phyloP scores from a whole-genome alignment of 2,329 filamentous ascomycete species.

The Fusarium illudens region DNA sequence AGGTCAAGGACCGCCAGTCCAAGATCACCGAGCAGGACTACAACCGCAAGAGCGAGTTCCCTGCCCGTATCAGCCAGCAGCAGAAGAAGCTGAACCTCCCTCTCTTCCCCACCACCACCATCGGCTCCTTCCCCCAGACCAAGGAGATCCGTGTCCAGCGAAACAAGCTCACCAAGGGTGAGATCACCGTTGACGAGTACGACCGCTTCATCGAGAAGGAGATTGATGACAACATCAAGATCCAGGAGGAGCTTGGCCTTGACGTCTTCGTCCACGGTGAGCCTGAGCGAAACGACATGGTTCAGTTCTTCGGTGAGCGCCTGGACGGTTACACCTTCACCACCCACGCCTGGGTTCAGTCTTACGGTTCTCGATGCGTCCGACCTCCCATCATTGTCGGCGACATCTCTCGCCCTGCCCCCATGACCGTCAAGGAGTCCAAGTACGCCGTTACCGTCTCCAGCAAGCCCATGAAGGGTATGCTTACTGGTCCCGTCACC shows the following conservation, averaged over 20 bases:
- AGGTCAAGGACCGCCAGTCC: slow-evolving; percentile 95
- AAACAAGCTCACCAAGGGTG: slow-evolving; percentile 98
- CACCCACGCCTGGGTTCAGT: slow-evolving; percentile 98
- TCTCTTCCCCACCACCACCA: slow-evolving; percentile 98
- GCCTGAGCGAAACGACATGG: slow-evolving; percentile 99
- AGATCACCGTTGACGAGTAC: slow-evolving; percentile 91
- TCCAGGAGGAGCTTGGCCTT: slow-evolving; percentile 97
- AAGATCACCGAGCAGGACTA: slow-evolving; percentile 86
- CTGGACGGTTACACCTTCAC: slow-evolving; percentile 98
- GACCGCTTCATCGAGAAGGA: slow-evolving; percentile 99
- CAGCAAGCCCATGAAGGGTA: slow-evolving; percentile 99
- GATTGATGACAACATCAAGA: slow-evolving; percentile 92
- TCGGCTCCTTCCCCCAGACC: slow-evolving; percentile 99
- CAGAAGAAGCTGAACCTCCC: slow-evolving; percentile 93
- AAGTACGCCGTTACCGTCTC: slow-evolving; percentile 97
- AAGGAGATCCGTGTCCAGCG: slow-evolving; percentile 97
- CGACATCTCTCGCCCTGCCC: slow-evolving; percentile 94
- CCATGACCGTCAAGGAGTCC: slow-evolving; percentile 99
- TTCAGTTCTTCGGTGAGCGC: slow-evolving; percentile 99
- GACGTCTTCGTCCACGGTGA: slow-evolving; percentile 99
- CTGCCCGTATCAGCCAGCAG: slow-evolving; percentile 84
- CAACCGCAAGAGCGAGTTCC: slow-evolving; percentile 92
- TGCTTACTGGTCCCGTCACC: slow-evolving; percentile 99
- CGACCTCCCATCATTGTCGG: slow-evolving; percentile 98
- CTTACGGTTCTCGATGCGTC: slow-evolving; percentile 97